A percentile compares a stretch with the other conserved stretches of the same genome.
These are phyloP conservation scores for Tylopilus plumbeoviolaceoides DNA, from an alignment of 768 basidiomycete species.

Conservation along the genomic window DNA sequence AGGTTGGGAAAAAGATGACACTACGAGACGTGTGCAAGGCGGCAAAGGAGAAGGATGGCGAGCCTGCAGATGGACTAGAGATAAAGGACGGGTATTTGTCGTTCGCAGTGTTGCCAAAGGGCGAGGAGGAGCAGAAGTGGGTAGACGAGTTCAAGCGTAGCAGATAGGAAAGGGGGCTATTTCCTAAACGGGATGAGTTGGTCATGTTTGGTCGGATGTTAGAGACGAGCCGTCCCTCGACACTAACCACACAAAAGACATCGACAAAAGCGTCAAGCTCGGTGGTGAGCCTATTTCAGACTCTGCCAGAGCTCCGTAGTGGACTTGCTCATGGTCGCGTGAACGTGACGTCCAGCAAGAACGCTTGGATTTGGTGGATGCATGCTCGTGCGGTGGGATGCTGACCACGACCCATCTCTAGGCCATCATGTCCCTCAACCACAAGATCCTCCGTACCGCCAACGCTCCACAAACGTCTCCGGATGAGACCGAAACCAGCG, in stretches of 20 bases:
- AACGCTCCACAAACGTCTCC: slow-evolving; percentile 89
- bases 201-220: slow-evolving; percentile 28
- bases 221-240: slow-evolving; percentile 6
- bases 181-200: slow-evolving; percentile 21
- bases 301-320: slow-evolving; percentile 17
- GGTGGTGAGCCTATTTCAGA: slow-evolving; percentile 62
- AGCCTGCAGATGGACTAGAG: slow-evolving; percentile 73
- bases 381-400: slow-evolving; percentile 39
- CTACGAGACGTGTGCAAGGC: slow-evolving; percentile 70
- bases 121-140: slow-evolving; percentile 77
- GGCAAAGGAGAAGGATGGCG: slow-evolving; percentile 56
- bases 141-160: slow-evolving; percentile 78
- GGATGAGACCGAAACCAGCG: slow-evolving; percentile 84
- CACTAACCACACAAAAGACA: slow-evolving; percentile 25
- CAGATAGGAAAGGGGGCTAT: slow-evolving; percentile 23
- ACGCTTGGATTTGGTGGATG: slow-evolving; percentile 55
- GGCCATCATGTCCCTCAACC: slow-evolving; percentile 62
- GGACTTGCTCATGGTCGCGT: slow-evolving; percentile 20
- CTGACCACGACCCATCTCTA: slow-evolving; percentile 29
- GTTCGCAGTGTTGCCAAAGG: slow-evolving; percentile 76
- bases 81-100: slow-evolving; percentile 78
- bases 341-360: slow-evolving; percentile 16
- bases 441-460: slow-evolving; percentile 94
- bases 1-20: slow-evolving; percentile 89
- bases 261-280: slow-evolving; percentile 60